phyloP scores from a whole-genome alignment of 1,284 basidiomycete genomes.

The Pyrrhoderma noxium region DNA sequence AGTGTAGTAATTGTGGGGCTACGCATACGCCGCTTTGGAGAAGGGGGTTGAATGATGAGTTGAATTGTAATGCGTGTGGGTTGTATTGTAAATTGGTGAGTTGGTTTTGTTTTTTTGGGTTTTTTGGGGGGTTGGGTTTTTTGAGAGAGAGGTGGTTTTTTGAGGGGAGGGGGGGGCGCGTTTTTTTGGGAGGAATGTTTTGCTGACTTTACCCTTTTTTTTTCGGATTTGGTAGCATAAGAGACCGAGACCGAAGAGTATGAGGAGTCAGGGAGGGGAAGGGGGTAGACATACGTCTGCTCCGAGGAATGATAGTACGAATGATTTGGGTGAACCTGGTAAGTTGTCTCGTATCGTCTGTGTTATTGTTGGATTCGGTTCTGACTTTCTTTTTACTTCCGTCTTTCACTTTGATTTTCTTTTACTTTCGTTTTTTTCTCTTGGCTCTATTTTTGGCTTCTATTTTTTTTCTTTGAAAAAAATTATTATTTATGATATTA shows the following conservation, averaged over 20 bases:
- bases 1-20: conserved; percentile 77
- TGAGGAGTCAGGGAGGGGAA: conserved; percentile 68
- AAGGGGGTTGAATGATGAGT: conserved; percentile 72
- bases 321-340: conserved; percentile 30
- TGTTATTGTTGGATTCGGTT: no score
- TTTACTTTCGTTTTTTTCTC: conserved; percentile 20
- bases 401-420: background rate
- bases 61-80: conserved; percentile 80
- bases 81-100: conserved; percentile 71
- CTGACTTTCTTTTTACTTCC: conserved; percentile 27
- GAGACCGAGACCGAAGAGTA: conserved; percentile 75
- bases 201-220: conserved; percentile 16
- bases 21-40: conserved; percentile 80
- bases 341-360: conserved; percentile 25
- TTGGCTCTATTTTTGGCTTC: conserved; percentile 21
- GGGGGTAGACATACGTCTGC: conserved; percentile 51
- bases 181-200: no score
- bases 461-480: conserved; percentile 1
- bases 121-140: conserved; percentile 17
- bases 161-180: no score
- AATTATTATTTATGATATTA: no score
- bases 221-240: conserved; percentile 48
- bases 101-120: conserved; percentile 19
- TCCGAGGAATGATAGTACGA: conserved; percentile 45
- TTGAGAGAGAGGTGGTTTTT: conserved; percentile 23